Evolutionary conservation across 257 asterid genomes (phyloP).

Genomic region (Primulina huaijiensis): DNA sequence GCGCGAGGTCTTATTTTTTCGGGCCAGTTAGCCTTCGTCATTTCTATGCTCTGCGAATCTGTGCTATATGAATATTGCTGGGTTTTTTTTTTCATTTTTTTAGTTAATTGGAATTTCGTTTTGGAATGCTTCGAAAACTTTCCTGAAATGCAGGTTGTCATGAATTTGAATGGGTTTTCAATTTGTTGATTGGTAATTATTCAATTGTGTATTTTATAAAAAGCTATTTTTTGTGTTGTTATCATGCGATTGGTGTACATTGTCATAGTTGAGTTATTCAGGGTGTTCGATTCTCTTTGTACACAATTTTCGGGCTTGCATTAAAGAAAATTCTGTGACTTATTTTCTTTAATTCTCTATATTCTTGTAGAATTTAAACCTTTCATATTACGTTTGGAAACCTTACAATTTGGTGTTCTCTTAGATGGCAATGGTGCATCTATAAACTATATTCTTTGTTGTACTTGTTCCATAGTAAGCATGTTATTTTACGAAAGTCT

Average conservation of each 20-base stretch:
- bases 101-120: not conserved
- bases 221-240: not conserved
- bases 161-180: not conserved
- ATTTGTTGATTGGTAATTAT: not conserved
- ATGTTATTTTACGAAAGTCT: not conserved
- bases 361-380: no score
- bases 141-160: not conserved
- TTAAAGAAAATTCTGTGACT: no score
- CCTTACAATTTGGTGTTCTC: not conserved
- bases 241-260: not conserved
- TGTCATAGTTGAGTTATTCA: not conserved
- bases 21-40: no score
- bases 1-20: conserved; percentile 48
- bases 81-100: not conserved
- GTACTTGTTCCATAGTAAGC: not conserved
- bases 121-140: not conserved
- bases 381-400: no score
- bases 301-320: not conserved
- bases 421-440: not conserved
- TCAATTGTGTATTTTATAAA: no score
- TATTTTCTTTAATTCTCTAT: no score
- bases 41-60: not conserved
- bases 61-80: not conserved
- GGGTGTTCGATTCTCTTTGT: not conserved
- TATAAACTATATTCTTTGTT: no score